Conservation (phyloP, 140 eudicot species). For the Oenanthe javanica region DNA sequence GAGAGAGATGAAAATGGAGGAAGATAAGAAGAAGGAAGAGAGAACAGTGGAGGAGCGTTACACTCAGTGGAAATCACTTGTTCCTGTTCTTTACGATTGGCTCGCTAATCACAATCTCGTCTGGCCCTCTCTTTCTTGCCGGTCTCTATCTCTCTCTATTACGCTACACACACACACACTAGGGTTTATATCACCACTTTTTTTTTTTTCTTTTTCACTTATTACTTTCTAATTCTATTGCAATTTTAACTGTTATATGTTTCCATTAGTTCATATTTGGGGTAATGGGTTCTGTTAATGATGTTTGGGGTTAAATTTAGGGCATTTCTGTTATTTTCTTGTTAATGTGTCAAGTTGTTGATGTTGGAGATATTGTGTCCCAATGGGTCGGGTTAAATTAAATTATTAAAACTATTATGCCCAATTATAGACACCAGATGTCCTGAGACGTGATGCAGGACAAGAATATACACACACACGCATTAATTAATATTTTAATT, state of each 20-base stretch:
- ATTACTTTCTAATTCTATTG: not conserved
- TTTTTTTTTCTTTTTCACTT: too few relatives aligned
- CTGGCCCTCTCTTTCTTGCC: conserved; percentile 98
- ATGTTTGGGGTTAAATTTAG: too few relatives aligned
- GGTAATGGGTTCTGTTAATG: too few relatives aligned
- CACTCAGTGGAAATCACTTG: conserved; percentile 64
- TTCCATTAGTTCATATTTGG: not conserved
- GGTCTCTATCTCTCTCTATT: conserved; percentile 26
- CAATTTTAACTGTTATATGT: not conserved
- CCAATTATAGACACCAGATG: not conserved
- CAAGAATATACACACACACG: too few relatives aligned
- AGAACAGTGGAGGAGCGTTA: conserved; percentile 44
- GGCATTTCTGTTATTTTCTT: not conserved
- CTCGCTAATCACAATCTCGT: conserved; percentile 78
- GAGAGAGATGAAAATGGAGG: not conserved
- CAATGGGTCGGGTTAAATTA: too few relatives aligned
- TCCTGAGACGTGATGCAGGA: too few relatives aligned
- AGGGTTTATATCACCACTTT: not conserved
- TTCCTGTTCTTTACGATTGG: conserved; percentile 89
- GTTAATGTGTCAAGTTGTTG: not conserved
- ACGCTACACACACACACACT: not conserved
- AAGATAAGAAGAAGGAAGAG: not conserved
- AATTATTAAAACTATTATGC: too few relatives aligned
- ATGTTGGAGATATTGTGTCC: too few relatives aligned
- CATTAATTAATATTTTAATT: too few relatives aligned